A percentile compares a stretch with the other conserved stretches of the same genome.
Evolutionary conservation across 2,329 filamentous ascomycete species (phyloP).

Genomic region (Ustulina deusta): DNA sequence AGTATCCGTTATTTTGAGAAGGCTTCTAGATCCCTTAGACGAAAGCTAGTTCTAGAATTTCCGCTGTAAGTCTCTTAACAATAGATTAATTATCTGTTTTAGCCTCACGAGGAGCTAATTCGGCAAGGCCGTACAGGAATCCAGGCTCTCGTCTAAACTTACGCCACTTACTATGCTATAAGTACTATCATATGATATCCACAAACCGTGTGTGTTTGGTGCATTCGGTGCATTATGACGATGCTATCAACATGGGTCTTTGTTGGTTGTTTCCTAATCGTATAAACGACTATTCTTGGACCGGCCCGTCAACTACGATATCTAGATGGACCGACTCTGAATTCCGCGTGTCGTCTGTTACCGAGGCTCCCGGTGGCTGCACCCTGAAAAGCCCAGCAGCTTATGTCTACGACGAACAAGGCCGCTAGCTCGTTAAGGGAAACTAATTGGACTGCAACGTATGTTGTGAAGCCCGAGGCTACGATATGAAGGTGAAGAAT

Average conservation of each 20-base stretch:
- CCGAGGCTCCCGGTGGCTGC: not conserved
- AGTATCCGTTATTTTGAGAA: slow-evolving; percentile 13
- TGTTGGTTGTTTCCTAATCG: not conserved
- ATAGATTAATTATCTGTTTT: not conserved
- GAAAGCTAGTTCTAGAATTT: slow-evolving; percentile 1
- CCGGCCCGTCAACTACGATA: slow-evolving; percentile 6
- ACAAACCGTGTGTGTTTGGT: not conserved
- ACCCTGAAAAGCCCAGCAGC: not conserved
- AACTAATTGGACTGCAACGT: not conserved
- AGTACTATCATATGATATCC: not conserved
- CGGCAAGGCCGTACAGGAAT: slow-evolving; percentile 1
- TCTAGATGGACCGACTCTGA: slow-evolving; percentile 5
- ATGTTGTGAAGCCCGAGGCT: not conserved
- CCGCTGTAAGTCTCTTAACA: not conserved
- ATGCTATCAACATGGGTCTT: not conserved
- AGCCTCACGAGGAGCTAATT: slow-evolving; percentile 6
- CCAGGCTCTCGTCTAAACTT: not conserved
- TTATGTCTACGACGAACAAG: not conserved
- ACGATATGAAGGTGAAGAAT: slow-evolving; percentile 7
- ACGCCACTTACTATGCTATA: not conserved
- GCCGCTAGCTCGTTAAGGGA: not conserved
- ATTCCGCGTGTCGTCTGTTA: not conserved
- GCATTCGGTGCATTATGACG: slow-evolving; percentile 3
- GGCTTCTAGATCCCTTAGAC: slow-evolving; percentile 13
- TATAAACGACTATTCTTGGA: slow-evolving; percentile 15